Evolutionary conservation across 306 rosid genomes (phyloP).

Genomic region (Gleditsia sinensis): DNA sequence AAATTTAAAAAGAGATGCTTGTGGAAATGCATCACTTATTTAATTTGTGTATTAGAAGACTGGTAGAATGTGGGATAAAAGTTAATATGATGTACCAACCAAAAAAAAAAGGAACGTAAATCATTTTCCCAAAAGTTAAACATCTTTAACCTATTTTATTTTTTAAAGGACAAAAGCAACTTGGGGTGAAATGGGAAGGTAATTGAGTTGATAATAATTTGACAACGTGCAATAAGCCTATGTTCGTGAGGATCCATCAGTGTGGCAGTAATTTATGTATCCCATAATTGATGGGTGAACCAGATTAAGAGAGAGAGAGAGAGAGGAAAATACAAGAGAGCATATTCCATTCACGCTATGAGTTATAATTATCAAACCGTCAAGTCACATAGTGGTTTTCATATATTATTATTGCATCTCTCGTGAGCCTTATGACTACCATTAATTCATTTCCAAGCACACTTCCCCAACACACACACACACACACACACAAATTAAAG

Average conservation of each 20-base stretch:
- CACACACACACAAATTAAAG: background rate
- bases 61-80: background rate
- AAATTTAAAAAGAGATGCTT: background rate
- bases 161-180: conserved; percentile 5
- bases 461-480: background rate
- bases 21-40: background rate
- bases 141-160: background rate
- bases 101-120: background rate
- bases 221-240: background rate
- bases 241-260: background rate
- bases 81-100: background rate
- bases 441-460: background rate
- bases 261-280: background rate
- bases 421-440: conserved; percentile 30
- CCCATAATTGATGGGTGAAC: background rate
- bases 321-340: background rate
- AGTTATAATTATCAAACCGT: background rate
- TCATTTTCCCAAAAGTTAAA: background rate
- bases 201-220: conserved; percentile 10
- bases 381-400: background rate
- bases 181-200: conserved; percentile 7
- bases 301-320: background rate
- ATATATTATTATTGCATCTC: conserved; percentile 12
- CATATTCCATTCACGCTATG: background rate
- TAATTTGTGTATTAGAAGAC: background rate